phyloP scores from a whole-genome alignment of 345 rosid genomes.

The Erodium maritimum region DNA sequence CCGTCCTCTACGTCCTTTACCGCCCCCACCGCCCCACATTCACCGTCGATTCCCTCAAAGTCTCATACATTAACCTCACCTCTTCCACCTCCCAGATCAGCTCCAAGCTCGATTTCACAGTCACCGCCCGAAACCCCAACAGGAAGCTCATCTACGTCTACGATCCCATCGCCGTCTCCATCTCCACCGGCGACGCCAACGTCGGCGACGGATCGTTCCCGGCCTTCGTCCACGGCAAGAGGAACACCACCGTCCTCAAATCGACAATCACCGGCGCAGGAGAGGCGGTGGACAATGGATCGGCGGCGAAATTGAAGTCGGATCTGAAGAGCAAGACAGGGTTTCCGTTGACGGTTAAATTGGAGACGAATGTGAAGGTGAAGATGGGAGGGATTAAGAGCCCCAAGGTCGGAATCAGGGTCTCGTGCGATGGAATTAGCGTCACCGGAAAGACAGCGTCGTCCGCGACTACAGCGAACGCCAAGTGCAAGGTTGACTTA shows the following conservation, averaged over 20 bases:
- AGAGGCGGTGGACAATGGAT: conserved; percentile 28
- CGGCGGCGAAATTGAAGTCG: conserved; percentile 34
- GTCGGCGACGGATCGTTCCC: conserved; percentile 48
- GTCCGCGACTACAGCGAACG: conserved; percentile 37
- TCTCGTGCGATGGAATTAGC: conserved; percentile 55
- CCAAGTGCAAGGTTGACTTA: conserved; percentile 66
- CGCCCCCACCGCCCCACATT: conserved; percentile 35
- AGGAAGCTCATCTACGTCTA: conserved; percentile 54
- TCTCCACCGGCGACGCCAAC: conserved; percentile 29
- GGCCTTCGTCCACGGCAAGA: conserved; percentile 48
- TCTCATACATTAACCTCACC: conserved; percentile 22
- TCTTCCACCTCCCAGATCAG: conserved; percentile 15
- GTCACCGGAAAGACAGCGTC: conserved; percentile 28
- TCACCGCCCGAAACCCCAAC: conserved; percentile 71
- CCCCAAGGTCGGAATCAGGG: conserved; percentile 52
- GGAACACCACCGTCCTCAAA: conserved; percentile 59
- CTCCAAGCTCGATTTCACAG: conserved; percentile 50
- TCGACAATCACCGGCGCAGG: conserved; percentile 28
- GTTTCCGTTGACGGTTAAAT: conserved; percentile 36
- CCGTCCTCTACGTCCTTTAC: conserved; percentile 25
- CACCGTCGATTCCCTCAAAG: conserved; percentile 22
- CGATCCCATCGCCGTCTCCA: conserved; percentile 27
- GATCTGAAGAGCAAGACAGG: conserved; percentile 49
- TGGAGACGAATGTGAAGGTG: conserved; percentile 56
- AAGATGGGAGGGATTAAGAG: conserved; percentile 55